Conservation (phyloP, 805 yeast genomes). For the Nakazawaea peltata region DNA sequence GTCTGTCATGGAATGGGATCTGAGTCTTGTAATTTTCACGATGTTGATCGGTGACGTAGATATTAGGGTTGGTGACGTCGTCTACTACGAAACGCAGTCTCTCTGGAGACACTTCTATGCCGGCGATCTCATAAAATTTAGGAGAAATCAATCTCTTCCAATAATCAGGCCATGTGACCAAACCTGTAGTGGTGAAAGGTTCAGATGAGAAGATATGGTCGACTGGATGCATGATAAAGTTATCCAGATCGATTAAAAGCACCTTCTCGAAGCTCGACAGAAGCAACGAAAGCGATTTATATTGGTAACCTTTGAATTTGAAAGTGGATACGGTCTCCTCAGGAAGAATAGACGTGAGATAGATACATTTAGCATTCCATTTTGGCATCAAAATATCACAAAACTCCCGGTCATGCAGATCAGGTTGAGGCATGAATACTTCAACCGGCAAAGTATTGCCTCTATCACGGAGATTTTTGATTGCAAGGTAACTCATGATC, state of each 20-base stretch:
- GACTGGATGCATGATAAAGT: constrained; percentile 38
- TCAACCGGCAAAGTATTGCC: constrained; percentile 44
- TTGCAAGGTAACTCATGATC: constrained; percentile 49
- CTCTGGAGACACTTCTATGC: constrained; percentile 22
- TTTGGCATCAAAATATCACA: constrained; percentile 33
- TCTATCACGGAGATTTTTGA: constrained; percentile 35
- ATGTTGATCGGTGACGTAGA: constrained; percentile 2
- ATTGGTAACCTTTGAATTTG: constrained; percentile 39
- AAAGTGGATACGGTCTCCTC: constrained; percentile 34
- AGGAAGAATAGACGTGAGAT: constrained; percentile 38
- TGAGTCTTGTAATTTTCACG: constrained; percentile 11
- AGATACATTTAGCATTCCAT: constrained; percentile 55
- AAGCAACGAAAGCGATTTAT: constrained; percentile 38
- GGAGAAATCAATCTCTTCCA: constrained; percentile 53
- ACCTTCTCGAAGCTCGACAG: constrained; percentile 47
- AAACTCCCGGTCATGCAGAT: constrained; percentile 35
- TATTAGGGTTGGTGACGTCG: constrained; percentile 16
- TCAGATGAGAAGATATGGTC: constrained; percentile 45
- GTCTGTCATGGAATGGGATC: constrained; percentile 42
- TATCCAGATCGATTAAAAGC: constrained; percentile 44
- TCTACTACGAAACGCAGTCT: constrained; percentile 23
- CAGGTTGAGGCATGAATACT: constrained; percentile 36
- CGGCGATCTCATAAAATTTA: constrained; percentile 35
- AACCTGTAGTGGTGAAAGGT: constrained; percentile 44
- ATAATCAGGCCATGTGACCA: constrained; percentile 54